A percentile compares a stretch with the other conserved stretches of the same genome.
Conservation (phyloP, 257 asterid genomes). For the Pogostemon cablin region DNA sequence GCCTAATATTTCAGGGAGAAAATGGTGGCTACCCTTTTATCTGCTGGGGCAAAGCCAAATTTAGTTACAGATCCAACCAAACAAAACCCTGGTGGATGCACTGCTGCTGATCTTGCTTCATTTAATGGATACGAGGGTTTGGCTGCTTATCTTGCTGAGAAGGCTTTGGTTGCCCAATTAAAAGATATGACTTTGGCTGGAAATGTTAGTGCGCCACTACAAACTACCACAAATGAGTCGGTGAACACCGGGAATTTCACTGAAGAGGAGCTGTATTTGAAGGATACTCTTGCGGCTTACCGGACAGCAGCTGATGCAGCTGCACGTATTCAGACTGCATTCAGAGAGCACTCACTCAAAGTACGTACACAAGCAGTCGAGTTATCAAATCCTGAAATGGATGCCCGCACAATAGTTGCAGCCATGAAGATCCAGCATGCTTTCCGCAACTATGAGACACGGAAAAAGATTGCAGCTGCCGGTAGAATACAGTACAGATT, state of each 20-base stretch:
- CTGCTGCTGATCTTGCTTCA: slow-evolving; percentile 96
- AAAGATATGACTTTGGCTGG: slow-evolving; percentile 95
- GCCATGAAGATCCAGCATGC: slow-evolving; percentile 99
- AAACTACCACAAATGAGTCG: slow-evolving; percentile 46
- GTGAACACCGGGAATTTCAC: slow-evolving; percentile 50
- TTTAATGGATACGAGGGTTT: slow-evolving; percentile 77
- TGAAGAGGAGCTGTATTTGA: slow-evolving; percentile 72
- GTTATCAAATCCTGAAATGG: slow-evolving; percentile 69
- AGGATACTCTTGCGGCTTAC: slow-evolving; percentile 88
- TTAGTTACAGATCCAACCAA: slow-evolving; percentile 90
- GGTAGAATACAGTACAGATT: slow-evolving; percentile 86
- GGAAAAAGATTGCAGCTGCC: slow-evolving; percentile 82
- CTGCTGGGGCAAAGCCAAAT: slow-evolving; percentile 91
- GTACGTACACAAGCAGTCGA: slow-evolving; percentile 50
- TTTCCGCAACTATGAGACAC: slow-evolving; percentile 66
- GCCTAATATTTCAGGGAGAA: slow-evolving; percentile 66
- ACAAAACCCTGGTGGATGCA: slow-evolving; percentile 73
- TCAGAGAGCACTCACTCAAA: slow-evolving; percentile 78
- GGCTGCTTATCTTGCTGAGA: slow-evolving; percentile 96
- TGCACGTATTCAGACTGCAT: slow-evolving; percentile 92
- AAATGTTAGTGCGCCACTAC: slow-evolving; percentile 85
- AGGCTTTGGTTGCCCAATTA: slow-evolving; percentile 82
- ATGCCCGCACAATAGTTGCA: slow-evolving; percentile 85
- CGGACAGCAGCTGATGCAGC: slow-evolving; percentile 99
- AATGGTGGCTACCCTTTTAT: slow-evolving; percentile 90